Conservation (phyloP, 164 flowering plant genomes). For the Stephania japonica region DNA sequence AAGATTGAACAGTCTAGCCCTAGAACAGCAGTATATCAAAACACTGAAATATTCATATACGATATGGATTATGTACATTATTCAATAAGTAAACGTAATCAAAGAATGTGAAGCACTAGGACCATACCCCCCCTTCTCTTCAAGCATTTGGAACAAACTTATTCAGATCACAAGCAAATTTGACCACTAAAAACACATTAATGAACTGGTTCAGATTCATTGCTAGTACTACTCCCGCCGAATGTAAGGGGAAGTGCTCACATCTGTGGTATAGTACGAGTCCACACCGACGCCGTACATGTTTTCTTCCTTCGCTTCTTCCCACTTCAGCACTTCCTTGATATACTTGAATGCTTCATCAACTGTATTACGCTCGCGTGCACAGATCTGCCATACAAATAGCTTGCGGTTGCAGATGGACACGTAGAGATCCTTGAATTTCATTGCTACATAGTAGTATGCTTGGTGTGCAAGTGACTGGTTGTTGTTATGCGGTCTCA, state of each 20-base stretch:
- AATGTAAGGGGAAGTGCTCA: slow-evolving; percentile 75
- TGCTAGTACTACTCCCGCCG: slow-evolving; percentile 32
- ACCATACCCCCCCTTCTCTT: not conserved
- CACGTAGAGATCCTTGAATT: slow-evolving; percentile 87
- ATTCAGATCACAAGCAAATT: too few relatives aligned
- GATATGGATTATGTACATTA: too few relatives aligned
- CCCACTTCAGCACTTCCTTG: slow-evolving; percentile 93
- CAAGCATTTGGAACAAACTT: not conserved
- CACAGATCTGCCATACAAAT: slow-evolving; percentile 79
- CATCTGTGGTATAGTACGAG: slow-evolving; percentile 84
- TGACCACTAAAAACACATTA: too few relatives aligned
- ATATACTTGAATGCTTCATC: slow-evolving; percentile 90
- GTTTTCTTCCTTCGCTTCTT: slow-evolving; percentile 81
- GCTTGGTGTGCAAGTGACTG: slow-evolving; percentile 87
- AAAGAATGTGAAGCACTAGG: not conserved
- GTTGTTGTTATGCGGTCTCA: slow-evolving; percentile 53
- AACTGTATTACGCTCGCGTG: slow-evolving; percentile 63
- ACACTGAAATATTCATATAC: not conserved
- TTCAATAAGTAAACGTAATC: not conserved
- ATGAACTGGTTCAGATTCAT: not conserved
- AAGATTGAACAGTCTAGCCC: too few relatives aligned
- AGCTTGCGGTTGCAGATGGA: slow-evolving; percentile 68
- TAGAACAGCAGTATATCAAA: not conserved
- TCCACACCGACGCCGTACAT: slow-evolving; percentile 38
- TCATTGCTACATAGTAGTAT: slow-evolving; percentile 84